A percentile compares a stretch with the other conserved stretches of the same genome.
Evolutionary conservation across 2,329 filamentous ascomycete species (phyloP).

Genomic region (Ophiocordyceps camponoti-leonardi): DNA sequence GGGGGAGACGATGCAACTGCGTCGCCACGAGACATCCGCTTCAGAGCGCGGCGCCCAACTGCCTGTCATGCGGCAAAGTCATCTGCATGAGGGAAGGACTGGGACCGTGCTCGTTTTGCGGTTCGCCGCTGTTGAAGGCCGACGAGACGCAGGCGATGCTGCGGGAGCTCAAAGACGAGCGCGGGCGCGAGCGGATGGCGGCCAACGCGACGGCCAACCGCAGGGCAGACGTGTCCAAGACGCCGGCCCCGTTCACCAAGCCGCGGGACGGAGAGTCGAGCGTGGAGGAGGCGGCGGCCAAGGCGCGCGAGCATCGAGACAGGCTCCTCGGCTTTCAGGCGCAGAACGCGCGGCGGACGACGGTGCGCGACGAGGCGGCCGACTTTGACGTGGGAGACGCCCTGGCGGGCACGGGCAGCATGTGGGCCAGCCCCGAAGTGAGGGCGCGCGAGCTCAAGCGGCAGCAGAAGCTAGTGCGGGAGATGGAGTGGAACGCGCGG

Average conservation of each 20-base stretch:
- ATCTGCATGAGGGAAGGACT: conserved; percentile 89
- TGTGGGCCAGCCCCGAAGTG: conserved; percentile 76
- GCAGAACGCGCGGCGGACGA: conserved; percentile 70
- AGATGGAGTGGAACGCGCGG: conserved; percentile 71
- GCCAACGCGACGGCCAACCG: conserved; percentile 57
- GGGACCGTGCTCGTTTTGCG: conserved; percentile 86
- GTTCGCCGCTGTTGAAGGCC: conserved; percentile 50
- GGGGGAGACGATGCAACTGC: conserved; percentile 63
- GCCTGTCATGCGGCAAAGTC: conserved; percentile 81
- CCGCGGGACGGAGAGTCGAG: conserved; percentile 17
- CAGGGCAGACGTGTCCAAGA: conserved; percentile 45
- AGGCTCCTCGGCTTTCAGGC: conserved; percentile 68
- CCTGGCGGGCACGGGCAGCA: conserved; percentile 28
- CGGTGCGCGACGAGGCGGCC: conserved; percentile 68
- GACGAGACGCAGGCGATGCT: conserved; percentile 76
- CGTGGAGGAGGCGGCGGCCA: conserved; percentile 34
- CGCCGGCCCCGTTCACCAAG: conserved; percentile 41
- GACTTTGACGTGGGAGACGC: conserved; percentile 37
- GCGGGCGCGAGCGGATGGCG: conserved; percentile 73
- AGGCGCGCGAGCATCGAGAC: conserved; percentile 64
- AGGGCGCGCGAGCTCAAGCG: conserved; percentile 67
- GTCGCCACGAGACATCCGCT: conserved; percentile 77
- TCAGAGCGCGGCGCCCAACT: conserved; percentile 84
- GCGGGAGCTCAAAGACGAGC: conserved; percentile 63
- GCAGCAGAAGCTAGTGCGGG: conserved; percentile 67